These are phyloP conservation scores for Tremella fuciformis DNA, from an alignment of 768 basidiomycete genomes.

Conservation along the genomic window DNA sequence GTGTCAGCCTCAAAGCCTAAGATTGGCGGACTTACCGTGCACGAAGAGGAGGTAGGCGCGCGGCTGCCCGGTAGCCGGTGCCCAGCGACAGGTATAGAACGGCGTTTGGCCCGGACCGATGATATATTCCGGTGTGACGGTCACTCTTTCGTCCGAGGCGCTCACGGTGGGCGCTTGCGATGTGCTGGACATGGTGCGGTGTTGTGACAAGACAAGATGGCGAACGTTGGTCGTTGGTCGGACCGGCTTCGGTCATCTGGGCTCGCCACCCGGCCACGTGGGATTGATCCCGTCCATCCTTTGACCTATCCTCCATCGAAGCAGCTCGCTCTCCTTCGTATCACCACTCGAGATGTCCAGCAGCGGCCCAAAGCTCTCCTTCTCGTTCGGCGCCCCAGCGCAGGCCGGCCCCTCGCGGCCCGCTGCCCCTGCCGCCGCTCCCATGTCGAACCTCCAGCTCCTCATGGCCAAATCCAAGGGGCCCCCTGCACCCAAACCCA, in stretches of 20 bases:
- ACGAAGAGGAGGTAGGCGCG: slow-evolving; percentile 42
- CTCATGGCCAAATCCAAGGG: slow-evolving; percentile 38
- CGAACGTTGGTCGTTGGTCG: too few relatives aligned
- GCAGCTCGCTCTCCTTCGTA: too few relatives aligned
- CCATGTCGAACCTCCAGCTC: slow-evolving; percentile 36
- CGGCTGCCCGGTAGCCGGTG: slow-evolving; percentile 25
- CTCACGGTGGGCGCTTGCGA: too few relatives aligned
- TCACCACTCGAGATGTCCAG: slow-evolving; percentile 9
- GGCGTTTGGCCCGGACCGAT: slow-evolving; percentile 41
- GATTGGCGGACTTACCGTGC: slow-evolving; percentile 22
- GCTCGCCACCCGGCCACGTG: slow-evolving; percentile 9
- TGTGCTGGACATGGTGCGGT: too few relatives aligned
- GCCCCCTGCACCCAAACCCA: slow-evolving; percentile 34
- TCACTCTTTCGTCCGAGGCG: slow-evolving; percentile 7
- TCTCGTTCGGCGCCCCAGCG: slow-evolving; percentile 61
- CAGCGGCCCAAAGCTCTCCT: slow-evolving; percentile 66
- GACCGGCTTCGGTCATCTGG: too few relatives aligned
- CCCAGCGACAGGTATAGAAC: slow-evolving; percentile 41
- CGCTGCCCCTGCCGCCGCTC: slow-evolving; percentile 14
- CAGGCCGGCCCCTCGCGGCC: slow-evolving; percentile 6
- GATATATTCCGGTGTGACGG: slow-evolving; percentile 37
- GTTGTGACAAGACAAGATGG: too few relatives aligned
- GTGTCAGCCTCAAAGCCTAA: not conserved
- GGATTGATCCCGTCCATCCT: not conserved
- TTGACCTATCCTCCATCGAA: not conserved